Base-by-base conservation (phyloP, 192 early-diverging fungal species). In the Borealophlyctis nickersoniae region DNA sequence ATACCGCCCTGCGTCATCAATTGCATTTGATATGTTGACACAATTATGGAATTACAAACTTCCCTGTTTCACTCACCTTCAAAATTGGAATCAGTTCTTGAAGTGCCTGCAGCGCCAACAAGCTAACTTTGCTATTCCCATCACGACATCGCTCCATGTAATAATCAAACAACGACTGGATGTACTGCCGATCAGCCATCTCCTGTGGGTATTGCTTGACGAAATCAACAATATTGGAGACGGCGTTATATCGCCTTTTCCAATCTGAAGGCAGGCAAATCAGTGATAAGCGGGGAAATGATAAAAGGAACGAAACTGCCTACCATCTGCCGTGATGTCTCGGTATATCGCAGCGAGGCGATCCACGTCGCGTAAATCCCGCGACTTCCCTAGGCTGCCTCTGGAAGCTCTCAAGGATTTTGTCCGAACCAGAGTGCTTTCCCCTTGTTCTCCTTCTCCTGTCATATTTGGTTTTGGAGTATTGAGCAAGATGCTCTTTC, bases 111-210 rank as follows among this genome's bases (percentile, higher is more conserved):
- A 66, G 35, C 19, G 58, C 58, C 1, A 11, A 1, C 19, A 66
- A 27, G 14, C n/a, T 36, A 5, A 66, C 65, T 36, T 66, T 66
- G 27, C 26, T 39, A 30, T 66, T 66, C 9, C 65, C 65, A 35
- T 66, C 65, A 0, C 35, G n/a, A 4, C 61, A 66, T 24, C 65
- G 27, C n/a, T 66, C 65, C 29, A 39, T n/a, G 16, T 36, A 26
- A 13, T 65, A 19, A 31, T 66, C 65, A 19, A 66, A 30, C 1
- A 66, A 33, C 14, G 24, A 26, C 30, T 49, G 62, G 14, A 49
- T 66, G 13, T n/a, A 49, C 19, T 56, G 60, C 23, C 49, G 60
- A 26, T 56, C 39, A 58, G 5, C 28, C 11, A 62, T 26, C 16
- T 48, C 60, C 24, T 13, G 14, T 34, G 57, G 28, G 36, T 33